Conservation (phyloP, 768 basidiomycete species). For the Psilocybe tampanensis region DNA sequence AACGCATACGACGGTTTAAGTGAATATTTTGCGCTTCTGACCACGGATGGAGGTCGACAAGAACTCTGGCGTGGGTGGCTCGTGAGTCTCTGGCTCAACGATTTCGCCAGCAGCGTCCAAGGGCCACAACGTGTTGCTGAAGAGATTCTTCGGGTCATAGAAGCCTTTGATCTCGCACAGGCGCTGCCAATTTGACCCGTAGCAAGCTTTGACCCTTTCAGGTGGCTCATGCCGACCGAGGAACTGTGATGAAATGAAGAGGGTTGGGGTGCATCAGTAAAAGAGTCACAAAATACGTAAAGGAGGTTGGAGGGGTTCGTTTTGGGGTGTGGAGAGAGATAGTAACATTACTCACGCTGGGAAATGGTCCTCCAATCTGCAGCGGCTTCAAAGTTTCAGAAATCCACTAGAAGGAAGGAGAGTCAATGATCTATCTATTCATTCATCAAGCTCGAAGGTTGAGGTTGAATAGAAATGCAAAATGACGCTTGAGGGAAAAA, state of each 20-base stretch:
- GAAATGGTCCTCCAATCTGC: conserved; percentile 78
- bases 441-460: conserved; percentile 9
- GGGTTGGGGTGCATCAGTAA: background rate
- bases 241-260: conserved; percentile 49
- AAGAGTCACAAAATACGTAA: background rate
- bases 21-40: conserved; percentile 20
- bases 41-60: conserved; percentile 28
- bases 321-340: background rate
- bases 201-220: conserved; percentile 64
- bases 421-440: too few species aligned
- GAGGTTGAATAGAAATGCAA: background rate
- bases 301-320: too few species aligned
- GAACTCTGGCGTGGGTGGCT: conserved; percentile 54
- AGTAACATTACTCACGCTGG: conserved; percentile 65
- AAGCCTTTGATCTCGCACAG: conserved; percentile 69
- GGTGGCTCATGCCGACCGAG: conserved; percentile 71
- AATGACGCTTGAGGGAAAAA: background rate
- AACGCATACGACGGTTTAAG: conserved; percentile 3
- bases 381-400: conserved; percentile 69
- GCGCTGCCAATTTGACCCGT: conserved; percentile 74
- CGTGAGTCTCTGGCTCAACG: conserved; percentile 61
- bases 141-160: conserved; percentile 79
- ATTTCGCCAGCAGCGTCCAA: conserved; percentile 55
- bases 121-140: conserved; percentile 84
- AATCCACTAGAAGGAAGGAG: conserved; percentile 64